Evolutionary conservation across 768 basidiomycete species (phyloP).

Genomic region (Collybia sp.): DNA sequence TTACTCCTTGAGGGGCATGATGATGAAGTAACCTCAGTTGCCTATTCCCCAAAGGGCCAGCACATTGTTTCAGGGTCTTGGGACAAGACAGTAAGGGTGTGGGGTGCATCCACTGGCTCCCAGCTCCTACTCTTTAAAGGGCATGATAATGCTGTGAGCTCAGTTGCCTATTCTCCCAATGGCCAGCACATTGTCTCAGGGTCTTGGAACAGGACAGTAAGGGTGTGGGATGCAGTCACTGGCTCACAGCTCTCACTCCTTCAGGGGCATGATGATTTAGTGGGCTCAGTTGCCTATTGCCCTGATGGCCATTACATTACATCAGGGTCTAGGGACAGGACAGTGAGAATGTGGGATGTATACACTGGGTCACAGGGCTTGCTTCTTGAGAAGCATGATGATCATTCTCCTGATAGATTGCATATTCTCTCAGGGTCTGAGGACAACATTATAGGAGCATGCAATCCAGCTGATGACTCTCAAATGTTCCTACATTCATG

Average conservation of each 20-base stretch:
- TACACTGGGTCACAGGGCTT: neutral
- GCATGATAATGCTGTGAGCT: neutral
- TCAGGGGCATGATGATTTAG: conserved; percentile 1
- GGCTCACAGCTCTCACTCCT: conserved; percentile 3
- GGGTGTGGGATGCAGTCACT: conserved; percentile 11
- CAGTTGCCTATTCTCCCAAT: conserved; percentile 11
- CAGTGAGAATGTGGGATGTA: conserved; percentile 9
- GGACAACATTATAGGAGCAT: neutral
- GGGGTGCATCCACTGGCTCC: conserved; percentile 8
- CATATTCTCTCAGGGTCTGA: conserved; percentile 3
- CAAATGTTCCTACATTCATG: no score
- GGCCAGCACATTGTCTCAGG: conserved; percentile 9
- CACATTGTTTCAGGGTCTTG: conserved; percentile 2
- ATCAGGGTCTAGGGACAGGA: conserved; percentile 9
- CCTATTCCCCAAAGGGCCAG: conserved; percentile 7
- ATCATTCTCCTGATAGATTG: conserved; percentile 9
- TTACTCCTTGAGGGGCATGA: conserved; percentile 11
- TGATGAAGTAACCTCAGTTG: conserved; percentile 11
- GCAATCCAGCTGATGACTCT: no score
- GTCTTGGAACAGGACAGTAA: conserved; percentile 6
- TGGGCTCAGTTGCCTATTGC: conserved; percentile 8
- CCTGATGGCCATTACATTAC: conserved; percentile 9
- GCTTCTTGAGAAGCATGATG: neutral
- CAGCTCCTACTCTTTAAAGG: neutral
- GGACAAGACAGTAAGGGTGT: conserved; percentile 12